Base-by-base conservation (phyloP, 768 basidiomycete species). In the Russula brevipes region DNA sequence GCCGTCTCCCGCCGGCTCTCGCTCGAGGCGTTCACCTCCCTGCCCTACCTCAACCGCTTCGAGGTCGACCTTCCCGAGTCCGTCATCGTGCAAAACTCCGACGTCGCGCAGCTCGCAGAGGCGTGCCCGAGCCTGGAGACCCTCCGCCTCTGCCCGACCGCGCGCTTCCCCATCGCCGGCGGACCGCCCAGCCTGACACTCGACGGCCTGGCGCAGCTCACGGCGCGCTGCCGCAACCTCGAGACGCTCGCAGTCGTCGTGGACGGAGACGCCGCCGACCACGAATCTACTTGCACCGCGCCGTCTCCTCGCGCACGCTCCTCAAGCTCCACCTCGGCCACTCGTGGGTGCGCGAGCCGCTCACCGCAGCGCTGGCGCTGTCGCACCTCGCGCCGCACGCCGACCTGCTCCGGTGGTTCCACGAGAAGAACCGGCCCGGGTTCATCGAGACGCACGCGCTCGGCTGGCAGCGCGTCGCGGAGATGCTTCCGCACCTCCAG, bases 1-100 rank as follows among this genome's bases (percentile, higher is more conserved):
- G 79, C 82, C 30, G 80, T 85, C 12, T 78, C 81, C 52, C 79
- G 78, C 36, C 81, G 81, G 60, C 81, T 91, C 31, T 81, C 86
- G 17, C 78, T 91, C 57, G 81, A 85, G 65, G 74, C 81, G 61
- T 72, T 91, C 31, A 75, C 76, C 19, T 75, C 75, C 46, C 78
- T 91, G 36, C 81, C 82, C 30, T 73, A 72, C 46, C 78, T 91
- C 60, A 70, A 76, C 36, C 82, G 84, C n/a, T 77, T 91, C 51
- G 88, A 89, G 42, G 80, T 91, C 59, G 89, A 91, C 71, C 85
- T 91, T 61, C 87, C 89, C 12, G 88, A 90, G 71, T 89, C 88
- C 5, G 78, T 84, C 57, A 75, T 88, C 60, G 86, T 91, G 74
- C 76, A 79, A 57, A 79, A 83, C 33, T 72, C 77, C 54, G 89